phyloP scores from a whole-genome alignment of 805 yeast species.

The Saccharomyces eubayanus region DNA sequence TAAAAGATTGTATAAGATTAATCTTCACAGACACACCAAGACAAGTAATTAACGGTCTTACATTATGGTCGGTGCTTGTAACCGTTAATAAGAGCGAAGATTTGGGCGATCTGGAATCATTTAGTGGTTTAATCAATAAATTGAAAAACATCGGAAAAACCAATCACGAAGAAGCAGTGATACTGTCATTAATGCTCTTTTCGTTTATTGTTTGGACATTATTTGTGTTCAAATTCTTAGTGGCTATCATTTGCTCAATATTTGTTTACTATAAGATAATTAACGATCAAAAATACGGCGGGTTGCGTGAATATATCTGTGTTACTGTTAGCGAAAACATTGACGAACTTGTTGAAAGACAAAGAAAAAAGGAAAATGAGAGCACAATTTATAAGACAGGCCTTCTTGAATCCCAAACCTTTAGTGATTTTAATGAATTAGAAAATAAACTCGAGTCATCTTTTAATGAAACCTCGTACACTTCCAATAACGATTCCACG shows the following conservation, averaged over 20 bases:
- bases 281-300: slow-evolving; percentile 31
- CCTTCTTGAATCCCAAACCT: neutral
- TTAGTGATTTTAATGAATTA: neutral
- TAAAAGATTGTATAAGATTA: slow-evolving; percentile 54
- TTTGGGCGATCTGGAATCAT: slow-evolving; percentile 24
- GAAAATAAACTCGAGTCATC: neutral
- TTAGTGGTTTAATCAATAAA: slow-evolving; percentile 33
- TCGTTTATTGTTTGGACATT: slow-evolving; percentile 68
- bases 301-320: slow-evolving; percentile 56
- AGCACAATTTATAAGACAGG: slow-evolving; percentile 1
- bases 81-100: slow-evolving; percentile 26
- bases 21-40: slow-evolving; percentile 79
- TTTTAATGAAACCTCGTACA: neutral
- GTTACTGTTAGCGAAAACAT: slow-evolving; percentile 50
- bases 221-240: slow-evolving; percentile 47
- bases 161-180: slow-evolving; percentile 58
- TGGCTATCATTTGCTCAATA: slow-evolving; percentile 45
- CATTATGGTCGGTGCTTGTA: slow-evolving; percentile 46
- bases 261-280: slow-evolving; percentile 44
- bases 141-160: slow-evolving; percentile 51
- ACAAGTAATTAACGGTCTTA: slow-evolving; percentile 73
- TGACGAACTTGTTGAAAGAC: slow-evolving; percentile 32
- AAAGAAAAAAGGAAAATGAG: slow-evolving; percentile 4
- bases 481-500: neutral
- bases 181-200: slow-evolving; percentile 65